phyloP scores from a whole-genome alignment of 2,329 filamentous ascomycete species.

The Hysterium pulicare region DNA sequence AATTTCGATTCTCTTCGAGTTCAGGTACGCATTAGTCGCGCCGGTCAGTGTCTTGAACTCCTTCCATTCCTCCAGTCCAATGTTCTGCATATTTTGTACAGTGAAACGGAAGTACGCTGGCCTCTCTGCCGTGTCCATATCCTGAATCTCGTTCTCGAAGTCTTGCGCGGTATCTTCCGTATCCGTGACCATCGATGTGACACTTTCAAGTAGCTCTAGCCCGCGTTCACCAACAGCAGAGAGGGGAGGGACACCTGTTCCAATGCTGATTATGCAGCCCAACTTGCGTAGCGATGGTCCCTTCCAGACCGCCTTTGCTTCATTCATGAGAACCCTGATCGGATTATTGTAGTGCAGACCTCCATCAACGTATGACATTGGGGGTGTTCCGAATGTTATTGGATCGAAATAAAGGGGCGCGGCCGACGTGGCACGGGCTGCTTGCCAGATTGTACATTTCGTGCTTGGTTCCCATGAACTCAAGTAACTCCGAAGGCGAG shows the following conservation, averaged over 20 bases:
- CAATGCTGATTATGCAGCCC: not conserved
- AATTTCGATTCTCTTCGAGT: not conserved
- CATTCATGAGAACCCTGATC: not conserved
- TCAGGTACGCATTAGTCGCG: not conserved
- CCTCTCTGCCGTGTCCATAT: not conserved
- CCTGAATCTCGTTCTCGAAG: not conserved
- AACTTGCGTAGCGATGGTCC: not conserved
- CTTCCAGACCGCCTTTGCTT: not conserved
- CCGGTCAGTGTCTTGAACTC: not conserved
- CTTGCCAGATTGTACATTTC: constrained; percentile 16
- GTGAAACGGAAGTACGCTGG: not conserved
- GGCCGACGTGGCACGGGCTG: constrained; percentile 20
- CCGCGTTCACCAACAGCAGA: not conserved
- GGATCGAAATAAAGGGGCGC: constrained; percentile 22
- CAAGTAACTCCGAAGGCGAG: not conserved
- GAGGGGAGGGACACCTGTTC: not conserved
- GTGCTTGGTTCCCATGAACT: not conserved
- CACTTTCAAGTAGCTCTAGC: not conserved
- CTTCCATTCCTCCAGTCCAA: constrained; percentile 1
- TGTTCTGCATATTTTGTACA: not conserved
- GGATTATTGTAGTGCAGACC: constrained; percentile 18
- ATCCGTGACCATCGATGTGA: not conserved
- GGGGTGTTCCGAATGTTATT: constrained; percentile 23
- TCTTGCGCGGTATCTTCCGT: not conserved
- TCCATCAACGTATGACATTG: constrained; percentile 15